phyloP scores from a whole-genome alignment of 805 yeast species.

The Komagataella mondaviorum region DNA sequence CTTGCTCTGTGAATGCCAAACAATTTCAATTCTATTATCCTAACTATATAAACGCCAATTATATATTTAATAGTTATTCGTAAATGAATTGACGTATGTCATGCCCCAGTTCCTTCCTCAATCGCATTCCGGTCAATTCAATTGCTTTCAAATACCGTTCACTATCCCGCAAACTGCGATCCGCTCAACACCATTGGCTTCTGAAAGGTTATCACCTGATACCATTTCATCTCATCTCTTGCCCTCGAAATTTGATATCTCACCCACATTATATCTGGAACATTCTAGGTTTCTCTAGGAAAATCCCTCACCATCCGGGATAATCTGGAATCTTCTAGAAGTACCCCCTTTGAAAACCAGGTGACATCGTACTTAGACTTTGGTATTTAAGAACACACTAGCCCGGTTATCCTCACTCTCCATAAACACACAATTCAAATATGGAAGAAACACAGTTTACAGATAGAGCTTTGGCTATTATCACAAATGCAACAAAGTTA shows the following conservation, averaged over 20 bases:
- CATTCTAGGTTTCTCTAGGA: background rate
- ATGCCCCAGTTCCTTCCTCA: background rate
- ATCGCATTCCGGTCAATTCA: background rate
- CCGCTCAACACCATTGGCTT: background rate
- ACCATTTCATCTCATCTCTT: background rate
- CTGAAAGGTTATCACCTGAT: background rate
- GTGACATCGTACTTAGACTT: background rate
- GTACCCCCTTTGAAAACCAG: background rate
- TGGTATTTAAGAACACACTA: background rate
- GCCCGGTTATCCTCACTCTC: background rate
- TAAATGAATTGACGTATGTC: too few species aligned
- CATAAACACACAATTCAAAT: slow-evolving; percentile 1
- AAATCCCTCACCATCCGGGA: background rate
- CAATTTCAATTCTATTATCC: too few species aligned
- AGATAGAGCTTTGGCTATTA: slow-evolving; percentile 78
- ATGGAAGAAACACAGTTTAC: slow-evolving; percentile 76
- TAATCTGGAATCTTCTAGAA: background rate
- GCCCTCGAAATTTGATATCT: background rate
- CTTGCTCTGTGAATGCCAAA: too few species aligned
- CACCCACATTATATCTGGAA: background rate
- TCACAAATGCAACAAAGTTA: slow-evolving; percentile 66
- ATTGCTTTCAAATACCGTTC: too few species aligned
- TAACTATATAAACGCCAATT: too few species aligned
- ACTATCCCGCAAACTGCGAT: background rate
- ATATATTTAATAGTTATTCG: too few species aligned